A percentile compares a stretch with the other conserved stretches of the same genome.
Conservation (phyloP, 305 asterid species). For the Solanum hybrid region DNA sequence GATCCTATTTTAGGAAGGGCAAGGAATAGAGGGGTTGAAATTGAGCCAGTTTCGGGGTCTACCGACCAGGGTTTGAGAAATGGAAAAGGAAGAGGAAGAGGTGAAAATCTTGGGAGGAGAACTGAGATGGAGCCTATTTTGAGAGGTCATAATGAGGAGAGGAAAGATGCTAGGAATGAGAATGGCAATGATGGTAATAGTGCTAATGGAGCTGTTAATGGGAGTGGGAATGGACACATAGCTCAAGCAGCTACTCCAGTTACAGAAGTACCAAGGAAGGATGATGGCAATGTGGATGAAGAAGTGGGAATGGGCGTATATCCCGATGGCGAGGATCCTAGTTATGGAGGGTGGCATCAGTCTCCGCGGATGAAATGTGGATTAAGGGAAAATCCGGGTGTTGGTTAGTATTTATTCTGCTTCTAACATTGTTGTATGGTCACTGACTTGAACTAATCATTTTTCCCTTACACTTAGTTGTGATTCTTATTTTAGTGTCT, state of each 20-base stretch:
- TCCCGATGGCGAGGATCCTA: conserved; percentile 47
- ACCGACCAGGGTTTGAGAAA: conserved; percentile 30
- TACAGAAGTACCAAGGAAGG: conserved; percentile 36
- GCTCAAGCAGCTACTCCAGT: conserved; percentile 21
- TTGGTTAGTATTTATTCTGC: conserved; percentile 41
- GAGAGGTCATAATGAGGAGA: conserved; percentile 20
- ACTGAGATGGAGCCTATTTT: conserved; percentile 23
- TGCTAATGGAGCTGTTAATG: conserved; percentile 7
- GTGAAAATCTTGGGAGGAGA: conserved; percentile 33
- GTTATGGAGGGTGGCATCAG: conserved; percentile 46
- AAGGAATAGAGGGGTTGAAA: conserved; percentile 48
- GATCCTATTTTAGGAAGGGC: conserved; percentile 83
- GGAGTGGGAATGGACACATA: conserved; percentile 15
- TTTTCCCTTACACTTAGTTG: background rate
- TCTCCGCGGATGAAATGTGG: conserved; percentile 57
- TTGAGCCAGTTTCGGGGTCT: conserved; percentile 37
- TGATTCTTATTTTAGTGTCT: background rate
- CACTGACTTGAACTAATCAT: background rate
- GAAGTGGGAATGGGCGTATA: conserved; percentile 22
- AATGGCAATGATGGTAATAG: background rate
- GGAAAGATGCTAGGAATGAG: conserved; percentile 22
- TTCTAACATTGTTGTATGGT: background rate
- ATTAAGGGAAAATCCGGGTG: conserved; percentile 75
- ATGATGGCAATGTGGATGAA: conserved; percentile 33
- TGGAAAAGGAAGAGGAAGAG: conserved; percentile 21